Evolutionary conservation across 306 rosid species (phyloP).

Genomic region (Nissolia schottii): DNA sequence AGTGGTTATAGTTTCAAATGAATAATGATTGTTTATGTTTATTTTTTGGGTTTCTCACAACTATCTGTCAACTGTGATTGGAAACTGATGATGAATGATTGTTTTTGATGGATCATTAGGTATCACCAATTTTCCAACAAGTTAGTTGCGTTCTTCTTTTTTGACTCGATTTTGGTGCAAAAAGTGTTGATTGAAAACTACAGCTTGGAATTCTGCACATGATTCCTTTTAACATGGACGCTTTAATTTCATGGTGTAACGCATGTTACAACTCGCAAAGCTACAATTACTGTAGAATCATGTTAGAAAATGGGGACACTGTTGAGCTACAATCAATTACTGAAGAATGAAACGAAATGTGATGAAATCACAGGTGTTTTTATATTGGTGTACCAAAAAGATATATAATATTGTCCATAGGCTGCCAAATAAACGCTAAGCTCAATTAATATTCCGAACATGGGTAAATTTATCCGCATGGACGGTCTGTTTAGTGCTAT

Average conservation of each 20-base stretch:
- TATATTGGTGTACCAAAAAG: background rate
- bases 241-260: background rate
- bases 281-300: background rate
- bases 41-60: no score
- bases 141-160: constrained; percentile 6
- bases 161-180: constrained; percentile 31
- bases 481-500: no score
- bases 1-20: no score
- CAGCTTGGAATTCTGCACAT: background rate
- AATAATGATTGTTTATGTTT: no score
- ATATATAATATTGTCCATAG: background rate
- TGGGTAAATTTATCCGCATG: no score
- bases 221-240: background rate
- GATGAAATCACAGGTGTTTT: background rate
- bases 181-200: background rate
- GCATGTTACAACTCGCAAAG: background rate
- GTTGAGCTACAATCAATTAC: no score
- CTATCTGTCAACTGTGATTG: no score
- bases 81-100: background rate
- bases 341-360: constrained; percentile 9
- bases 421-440: background rate
- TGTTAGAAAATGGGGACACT: background rate
- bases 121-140: constrained; percentile 6
- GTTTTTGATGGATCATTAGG: background rate
- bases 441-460: background rate